These are phyloP conservation scores for Trebouxia sp. DNA, from an alignment of 139 green algal genomes.

Conservation along the genomic window DNA sequence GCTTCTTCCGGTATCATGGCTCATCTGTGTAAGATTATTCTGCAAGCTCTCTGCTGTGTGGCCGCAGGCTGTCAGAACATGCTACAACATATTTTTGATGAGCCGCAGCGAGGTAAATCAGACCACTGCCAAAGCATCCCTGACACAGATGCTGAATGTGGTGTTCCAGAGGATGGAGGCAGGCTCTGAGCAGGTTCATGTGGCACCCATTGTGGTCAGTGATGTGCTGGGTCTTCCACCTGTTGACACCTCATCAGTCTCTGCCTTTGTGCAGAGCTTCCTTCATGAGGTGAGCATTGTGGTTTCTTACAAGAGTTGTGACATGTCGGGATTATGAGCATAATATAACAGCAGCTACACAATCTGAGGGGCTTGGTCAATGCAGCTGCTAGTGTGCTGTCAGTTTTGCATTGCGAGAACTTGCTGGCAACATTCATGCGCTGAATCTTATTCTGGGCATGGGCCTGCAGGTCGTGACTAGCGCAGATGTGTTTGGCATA, in stretches of 20 bases:
- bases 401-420: no score
- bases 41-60: neutral
- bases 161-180: constrained; percentile 96
- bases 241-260: constrained; percentile 46
- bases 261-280: constrained; percentile 79
- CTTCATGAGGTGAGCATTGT: constrained; percentile 75
- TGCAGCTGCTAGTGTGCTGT: neutral
- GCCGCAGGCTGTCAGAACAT: constrained; percentile 86
- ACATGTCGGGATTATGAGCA: no score
- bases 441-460: neutral
- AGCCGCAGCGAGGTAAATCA: constrained; percentile 86
- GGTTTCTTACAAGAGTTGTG: no score
- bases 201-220: constrained; percentile 64
- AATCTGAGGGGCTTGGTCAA: no score
- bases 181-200: constrained; percentile 31
- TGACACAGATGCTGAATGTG: constrained; percentile 97
- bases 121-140: constrained; percentile 90
- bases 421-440: no score
- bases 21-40: no score
- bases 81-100: constrained; percentile 97
- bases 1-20: no score
- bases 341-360: no score
- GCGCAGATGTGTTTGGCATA: constrained; percentile 57
- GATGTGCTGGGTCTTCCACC: constrained; percentile 71
- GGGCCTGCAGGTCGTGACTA: constrained; percentile 42